Evolutionary conservation across 306 rosid genomes (phyloP).

Genomic region (Comarum palustre): DNA sequence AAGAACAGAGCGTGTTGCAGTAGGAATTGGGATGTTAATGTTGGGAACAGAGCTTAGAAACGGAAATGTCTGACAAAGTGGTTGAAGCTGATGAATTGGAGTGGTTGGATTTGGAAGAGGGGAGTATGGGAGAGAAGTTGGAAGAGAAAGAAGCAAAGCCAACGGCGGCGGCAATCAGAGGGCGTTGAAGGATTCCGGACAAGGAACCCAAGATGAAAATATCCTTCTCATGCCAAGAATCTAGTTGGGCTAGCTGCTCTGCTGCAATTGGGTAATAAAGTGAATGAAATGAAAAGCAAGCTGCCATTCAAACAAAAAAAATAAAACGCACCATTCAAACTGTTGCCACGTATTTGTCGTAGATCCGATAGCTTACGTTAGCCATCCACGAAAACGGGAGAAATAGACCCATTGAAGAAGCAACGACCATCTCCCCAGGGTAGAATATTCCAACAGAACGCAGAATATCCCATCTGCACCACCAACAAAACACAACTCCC

Average conservation of each 20-base stretch:
- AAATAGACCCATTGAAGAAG: neutral
- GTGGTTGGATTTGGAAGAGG: slow-evolving; percentile 38
- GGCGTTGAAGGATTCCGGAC: slow-evolving; percentile 78
- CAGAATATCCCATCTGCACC: too few species aligned
- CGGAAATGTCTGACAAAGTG: slow-evolving; percentile 32
- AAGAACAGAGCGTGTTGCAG: slow-evolving; percentile 26
- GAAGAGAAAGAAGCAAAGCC: slow-evolving; percentile 71
- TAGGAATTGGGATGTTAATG: slow-evolving; percentile 41
- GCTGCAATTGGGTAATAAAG: too few species aligned
- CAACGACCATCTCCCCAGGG: neutral
- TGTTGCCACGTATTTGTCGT: neutral
- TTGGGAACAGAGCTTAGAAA: slow-evolving; percentile 62
- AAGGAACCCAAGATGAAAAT: slow-evolving; percentile 53
- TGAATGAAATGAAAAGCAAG: too few species aligned
- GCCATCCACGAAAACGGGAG: neutral
- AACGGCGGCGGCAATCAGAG: slow-evolving; percentile 80
- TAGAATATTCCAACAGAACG: neutral
- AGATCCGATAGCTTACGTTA: neutral
- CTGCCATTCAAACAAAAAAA: too few species aligned
- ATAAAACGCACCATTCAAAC: too few species aligned
- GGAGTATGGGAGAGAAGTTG: slow-evolving; percentile 52
- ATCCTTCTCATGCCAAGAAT: slow-evolving; percentile 13
- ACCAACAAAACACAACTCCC: too few species aligned
- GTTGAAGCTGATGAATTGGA: slow-evolving; percentile 24
- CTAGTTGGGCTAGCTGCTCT: too few species aligned